Evolutionary conservation across 805 yeast genomes (phyloP).

Genomic region (Candida michaelii): DNA sequence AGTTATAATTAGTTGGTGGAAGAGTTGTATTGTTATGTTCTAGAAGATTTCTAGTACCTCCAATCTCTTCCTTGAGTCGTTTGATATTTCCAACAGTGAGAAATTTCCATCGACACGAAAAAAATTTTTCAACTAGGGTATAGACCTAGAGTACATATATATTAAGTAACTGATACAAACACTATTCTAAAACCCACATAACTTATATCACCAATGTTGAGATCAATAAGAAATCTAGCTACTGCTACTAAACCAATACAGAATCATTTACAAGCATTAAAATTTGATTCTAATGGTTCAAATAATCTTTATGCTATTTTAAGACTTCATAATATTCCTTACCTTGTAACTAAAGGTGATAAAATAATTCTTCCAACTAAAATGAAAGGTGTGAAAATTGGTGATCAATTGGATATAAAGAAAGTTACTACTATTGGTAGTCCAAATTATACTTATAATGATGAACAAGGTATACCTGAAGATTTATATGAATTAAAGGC

Average conservation of each 20-base stretch:
- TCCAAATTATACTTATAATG: conserved; percentile 59
- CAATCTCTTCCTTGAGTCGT: conserved; percentile 5
- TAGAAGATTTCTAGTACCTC: conserved; percentile 3
- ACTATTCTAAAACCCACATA: not conserved
- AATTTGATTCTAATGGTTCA: conserved; percentile 55
- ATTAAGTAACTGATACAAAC: not conserved
- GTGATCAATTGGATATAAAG: conserved; percentile 73
- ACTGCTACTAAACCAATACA: not conserved
- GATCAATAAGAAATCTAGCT: conserved; percentile 3
- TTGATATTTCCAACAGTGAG: conserved; percentile 4
- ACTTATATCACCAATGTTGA: conserved; percentile 1
- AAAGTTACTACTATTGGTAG: conserved; percentile 84
- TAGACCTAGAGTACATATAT: too few relatives aligned
- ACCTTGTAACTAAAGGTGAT: conserved; percentile 90
- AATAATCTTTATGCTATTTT: conserved; percentile 74
- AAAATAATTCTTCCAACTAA: conserved; percentile 74
- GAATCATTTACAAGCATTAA: conserved; percentile 33
- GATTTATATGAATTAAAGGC: conserved; percentile 62
- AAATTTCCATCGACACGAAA: conserved; percentile 7
- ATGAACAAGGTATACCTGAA: conserved; percentile 23
- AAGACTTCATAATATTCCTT: conserved; percentile 79
- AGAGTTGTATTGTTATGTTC: not conserved
- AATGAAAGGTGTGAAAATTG: conserved; percentile 73
- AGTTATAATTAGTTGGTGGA: too few relatives aligned
- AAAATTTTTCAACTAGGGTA: conserved; percentile 6